Evolutionary conservation across 2,329 filamentous ascomycete genomes (phyloP).

Genomic region (Penicillium sp.): DNA sequence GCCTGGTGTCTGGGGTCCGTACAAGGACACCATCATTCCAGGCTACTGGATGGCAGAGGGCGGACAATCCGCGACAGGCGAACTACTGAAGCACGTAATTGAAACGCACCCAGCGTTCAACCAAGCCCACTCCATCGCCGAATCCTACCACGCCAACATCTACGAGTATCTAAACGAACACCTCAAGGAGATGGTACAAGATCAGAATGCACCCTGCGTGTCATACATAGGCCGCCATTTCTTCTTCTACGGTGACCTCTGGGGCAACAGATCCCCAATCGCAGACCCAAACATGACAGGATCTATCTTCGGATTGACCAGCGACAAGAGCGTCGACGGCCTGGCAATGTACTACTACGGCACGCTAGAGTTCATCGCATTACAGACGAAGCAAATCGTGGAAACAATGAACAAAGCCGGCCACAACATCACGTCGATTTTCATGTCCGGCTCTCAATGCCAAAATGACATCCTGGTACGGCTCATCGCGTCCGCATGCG

Average conservation of each 20-base stretch:
- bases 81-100: conserved; percentile 89
- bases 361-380: conserved; percentile 96
- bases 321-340: conserved; percentile 83
- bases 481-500: conserved; percentile 85
- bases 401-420: conserved; percentile 90
- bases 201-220: conserved; percentile 71
- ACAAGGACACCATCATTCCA: conserved; percentile 89
- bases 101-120: conserved; percentile 92
- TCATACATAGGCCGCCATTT: conserved; percentile 88
- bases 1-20: conserved; percentile 94
- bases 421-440: conserved; percentile 87
- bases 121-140: conserved; percentile 75
- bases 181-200: conserved; percentile 73
- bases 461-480: conserved; percentile 92
- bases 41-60: conserved; percentile 97
- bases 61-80: conserved; percentile 93
- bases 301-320: conserved; percentile 81
- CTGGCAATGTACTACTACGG: conserved; percentile 92
- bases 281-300: conserved; percentile 94
- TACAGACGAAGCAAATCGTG: conserved; percentile 95
- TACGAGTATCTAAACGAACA: conserved; percentile 95
- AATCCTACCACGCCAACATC: conserved; percentile 82
- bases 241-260: conserved; percentile 98
- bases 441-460: conserved; percentile 98
- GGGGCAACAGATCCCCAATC: conserved; percentile 93